Conservation (phyloP, 768 basidiomycete species). For the Postia placenta region DNA sequence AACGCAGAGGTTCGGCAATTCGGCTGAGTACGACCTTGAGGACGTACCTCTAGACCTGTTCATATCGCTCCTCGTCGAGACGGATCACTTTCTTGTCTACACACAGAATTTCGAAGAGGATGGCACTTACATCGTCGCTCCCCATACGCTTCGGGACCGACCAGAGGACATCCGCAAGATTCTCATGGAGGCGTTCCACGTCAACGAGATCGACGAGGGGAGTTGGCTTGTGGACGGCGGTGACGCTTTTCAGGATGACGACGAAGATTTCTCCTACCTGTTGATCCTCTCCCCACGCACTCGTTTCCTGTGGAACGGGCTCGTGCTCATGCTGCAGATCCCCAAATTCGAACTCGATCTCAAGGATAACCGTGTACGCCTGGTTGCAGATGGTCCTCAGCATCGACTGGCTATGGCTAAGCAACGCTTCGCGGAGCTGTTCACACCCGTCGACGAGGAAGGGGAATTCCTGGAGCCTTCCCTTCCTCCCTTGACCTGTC, state of each 20-base stretch:
- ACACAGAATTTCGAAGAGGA: constrained; percentile 82
- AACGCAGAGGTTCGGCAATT: constrained; percentile 87
- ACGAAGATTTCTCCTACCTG: constrained; percentile 65
- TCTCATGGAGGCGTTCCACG: constrained; percentile 80
- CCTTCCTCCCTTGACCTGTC: constrained; percentile 38
- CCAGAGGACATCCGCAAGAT: constrained; percentile 75
- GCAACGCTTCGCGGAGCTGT: constrained; percentile 62
- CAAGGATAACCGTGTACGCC: constrained; percentile 75
- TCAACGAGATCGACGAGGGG: constrained; percentile 50
- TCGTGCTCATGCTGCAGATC: constrained; percentile 72
- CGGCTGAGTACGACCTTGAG: constrained; percentile 84
- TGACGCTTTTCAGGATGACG: constrained; percentile 46
- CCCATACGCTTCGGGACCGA: constrained; percentile 66
- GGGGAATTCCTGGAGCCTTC: constrained; percentile 41
- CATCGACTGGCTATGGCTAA: constrained; percentile 72
- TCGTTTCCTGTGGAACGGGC: constrained; percentile 89
- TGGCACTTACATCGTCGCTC: constrained; percentile 88
- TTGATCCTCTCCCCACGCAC: constrained; percentile 80
- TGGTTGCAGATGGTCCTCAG: constrained; percentile 87
- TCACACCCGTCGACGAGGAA: constrained; percentile 54
- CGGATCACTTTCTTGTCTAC: constrained; percentile 92
- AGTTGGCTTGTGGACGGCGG: constrained; percentile 36
- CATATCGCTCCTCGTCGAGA: constrained; percentile 69
- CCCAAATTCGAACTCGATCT: constrained; percentile 72
- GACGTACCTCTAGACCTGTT: constrained; percentile 70